Evolutionary conservation across 106 monocot genomes (phyloP), one percentile per base, ranked within the genome.

Genomic region (Platanthera guangdongensis): DNA sequence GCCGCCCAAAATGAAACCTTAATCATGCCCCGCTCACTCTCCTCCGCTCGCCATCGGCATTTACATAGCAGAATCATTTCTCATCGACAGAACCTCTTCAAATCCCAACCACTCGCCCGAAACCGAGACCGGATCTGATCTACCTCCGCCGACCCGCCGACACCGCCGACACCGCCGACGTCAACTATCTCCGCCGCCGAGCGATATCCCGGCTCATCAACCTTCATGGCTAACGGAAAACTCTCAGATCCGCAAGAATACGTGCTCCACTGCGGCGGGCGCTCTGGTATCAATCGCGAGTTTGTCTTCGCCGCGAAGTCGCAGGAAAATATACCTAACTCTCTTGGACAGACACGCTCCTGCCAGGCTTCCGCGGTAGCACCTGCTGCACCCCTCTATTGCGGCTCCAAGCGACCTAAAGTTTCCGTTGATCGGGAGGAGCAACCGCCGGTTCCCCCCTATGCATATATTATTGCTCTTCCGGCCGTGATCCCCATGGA

Each of bases 231-330:
- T 72, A 69, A 81, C 76, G 73, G 51, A 49, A 65, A 49, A 13
- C 30, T 55, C 9, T 69, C 83, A 68, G 79, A 72, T 60, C 46
- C 65, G 50, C 84, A 86, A 14, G 85, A 53, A 12, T 82, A 73
- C 83, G 88, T 88, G 55, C 71, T 86, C 76, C 90, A 82, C 12
- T 88, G 90, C 49, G 85, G 83, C 67, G 90, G 88, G 54, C 92
- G 92, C 12, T 65, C 83, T n/a, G 90, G 95, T 1, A 87, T 92
- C 50, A 95, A 92, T 87, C 75, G 95, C 11, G 95, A 95, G 82
- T 90, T 95, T 72, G 82, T 83, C 78, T 95, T 95, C 74, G 92
- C 95, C 77, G 75, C 90, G 47, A 79, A 79, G 49, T 81, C 88
- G 8, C 95, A 92, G 80, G 83, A 90, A 54, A 80, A 88, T 52